Base-by-base conservation (phyloP, 2,329 filamentous ascomycete species). In the Magnaporthales sp. region DNA sequence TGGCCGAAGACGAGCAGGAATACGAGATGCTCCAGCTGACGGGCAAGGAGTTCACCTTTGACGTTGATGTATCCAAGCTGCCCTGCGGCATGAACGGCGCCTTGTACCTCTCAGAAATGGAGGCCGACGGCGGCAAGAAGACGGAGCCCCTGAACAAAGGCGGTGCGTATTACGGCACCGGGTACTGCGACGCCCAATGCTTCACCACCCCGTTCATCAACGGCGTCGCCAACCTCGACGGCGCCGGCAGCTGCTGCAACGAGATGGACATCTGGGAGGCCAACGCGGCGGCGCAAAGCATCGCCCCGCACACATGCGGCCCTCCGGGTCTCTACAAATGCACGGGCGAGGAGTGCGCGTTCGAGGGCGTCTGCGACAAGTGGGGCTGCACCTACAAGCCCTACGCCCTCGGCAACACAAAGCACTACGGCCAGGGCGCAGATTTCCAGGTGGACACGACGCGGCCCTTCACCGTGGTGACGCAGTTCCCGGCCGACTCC, bases 31-130 rank as follows among this genome's bases (percentile, higher is more conserved):
- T 89, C 74, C 79, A 84, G 68, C 77, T 88, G 65, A 78, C 83
- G 65, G 83, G 83, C 75, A 77, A 83, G 71, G 87, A 89, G 73
- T 83, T 89, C 72, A 83, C 82, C 13, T 88, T 89, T 67, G 86
- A 88, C 66, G 86, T 88, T 13, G 86, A 89, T 73, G 80, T 87
- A 58, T 86, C 85, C 54, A 80, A 82, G 68, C 78, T 89, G 30
- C 82, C 83, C 61, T 89, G 87, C 72, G 87, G 87, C 68, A 76
- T 89, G 70, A 89, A 89, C 75, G 86, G 85, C 66, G 86, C 86
- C 13, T 75, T 89, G 46, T 89, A 89, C 77, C 82, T 89, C 38
- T 80, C 83, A 29, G 78, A 81, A 73, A 81, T 81, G 80, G 81
- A 84, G 11, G 77, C 80, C 7, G 84, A 88, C 71, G 89, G 89